phyloP scores from a whole-genome alignment of 805 yeast genomes.

The Ogataea thermomethanolica region DNA sequence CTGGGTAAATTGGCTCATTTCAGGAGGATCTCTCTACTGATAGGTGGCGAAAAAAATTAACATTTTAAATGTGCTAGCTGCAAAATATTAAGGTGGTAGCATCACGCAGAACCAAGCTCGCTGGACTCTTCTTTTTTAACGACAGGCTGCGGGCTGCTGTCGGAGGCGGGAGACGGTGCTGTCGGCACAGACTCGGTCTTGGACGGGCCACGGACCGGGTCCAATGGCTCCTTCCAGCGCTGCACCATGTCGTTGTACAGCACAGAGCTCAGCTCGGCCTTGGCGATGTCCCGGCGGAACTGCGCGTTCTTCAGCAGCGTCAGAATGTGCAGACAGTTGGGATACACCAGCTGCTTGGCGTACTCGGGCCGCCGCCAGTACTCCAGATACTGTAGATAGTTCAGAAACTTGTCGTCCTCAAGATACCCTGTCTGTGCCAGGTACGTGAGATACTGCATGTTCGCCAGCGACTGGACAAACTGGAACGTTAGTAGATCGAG shows the following conservation, averaged over 20 bases:
- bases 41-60: constrained; percentile 7
- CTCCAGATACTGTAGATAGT: constrained; percentile 74
- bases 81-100: not conserved
- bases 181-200: no score
- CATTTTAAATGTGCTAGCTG: no score
- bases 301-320: constrained; percentile 53
- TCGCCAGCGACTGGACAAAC: constrained; percentile 90
- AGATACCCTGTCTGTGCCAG: constrained; percentile 81
- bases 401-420: constrained; percentile 66
- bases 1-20: constrained; percentile 36
- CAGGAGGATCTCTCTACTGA: constrained; percentile 33
- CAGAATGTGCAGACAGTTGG: constrained; percentile 81
- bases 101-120: not conserved
- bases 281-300: constrained; percentile 53
- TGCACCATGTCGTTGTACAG: constrained; percentile 74
- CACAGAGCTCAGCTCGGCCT: constrained; percentile 53
- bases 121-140: not conserved
- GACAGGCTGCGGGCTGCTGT: no score
- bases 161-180: no score
- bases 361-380: constrained; percentile 81
- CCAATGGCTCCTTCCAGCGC: constrained; percentile 53
- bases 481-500: constrained; percentile 25
- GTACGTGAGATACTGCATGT: constrained; percentile 81
- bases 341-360: constrained; percentile 70
- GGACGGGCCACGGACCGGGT: not conserved